A percentile compares a stretch with the other conserved stretches of the same genome.
These are phyloP conservation scores for Tylopilus intermedius DNA, from an alignment of 768 basidiomycete genomes.

Conservation along the genomic window DNA sequence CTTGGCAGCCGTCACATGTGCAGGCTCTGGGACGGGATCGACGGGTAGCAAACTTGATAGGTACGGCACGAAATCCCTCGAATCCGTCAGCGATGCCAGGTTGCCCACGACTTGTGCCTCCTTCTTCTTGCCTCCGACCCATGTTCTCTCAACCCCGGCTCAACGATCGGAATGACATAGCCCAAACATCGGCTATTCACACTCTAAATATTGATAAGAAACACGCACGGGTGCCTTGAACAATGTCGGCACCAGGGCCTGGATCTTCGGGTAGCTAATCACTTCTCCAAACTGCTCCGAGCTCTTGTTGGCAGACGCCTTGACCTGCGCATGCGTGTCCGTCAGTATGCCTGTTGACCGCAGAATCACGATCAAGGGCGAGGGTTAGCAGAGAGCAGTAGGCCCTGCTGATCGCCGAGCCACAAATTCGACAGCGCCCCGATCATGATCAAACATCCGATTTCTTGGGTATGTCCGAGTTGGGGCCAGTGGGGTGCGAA, in stretches of 20 bases:
- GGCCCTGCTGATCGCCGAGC: constrained; percentile 41
- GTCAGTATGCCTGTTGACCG: constrained; percentile 91
- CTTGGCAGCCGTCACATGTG: constrained; percentile 95
- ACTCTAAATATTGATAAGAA: background rate
- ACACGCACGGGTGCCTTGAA: constrained; percentile 83
- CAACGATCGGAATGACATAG: constrained; percentile 90
- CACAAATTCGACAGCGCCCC: no score
- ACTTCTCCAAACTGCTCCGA: constrained; percentile 98
- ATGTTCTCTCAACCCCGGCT: constrained; percentile 87
- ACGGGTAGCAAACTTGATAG: constrained; percentile 85
- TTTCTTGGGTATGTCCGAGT: no score
- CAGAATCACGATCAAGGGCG: constrained; percentile 93
- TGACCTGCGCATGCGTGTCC: constrained; percentile 96
- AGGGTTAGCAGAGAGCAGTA: constrained; percentile 97
- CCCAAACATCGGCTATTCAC: background rate
- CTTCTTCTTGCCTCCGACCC: constrained; percentile 94
- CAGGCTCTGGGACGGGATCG: constrained; percentile 91
- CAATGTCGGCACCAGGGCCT: constrained; percentile 83
- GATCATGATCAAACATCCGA: no score
- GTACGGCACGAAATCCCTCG: constrained; percentile 93
- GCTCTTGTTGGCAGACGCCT: constrained; percentile 87
- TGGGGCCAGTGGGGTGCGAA: no score
- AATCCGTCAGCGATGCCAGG: constrained; percentile 81
- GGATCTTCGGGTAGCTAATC: constrained; percentile 95
- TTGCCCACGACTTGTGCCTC: constrained; percentile 98